Evolutionary conservation across 331 rosid species (phyloP).

Genomic region (Phaseolus coccineus): DNA sequence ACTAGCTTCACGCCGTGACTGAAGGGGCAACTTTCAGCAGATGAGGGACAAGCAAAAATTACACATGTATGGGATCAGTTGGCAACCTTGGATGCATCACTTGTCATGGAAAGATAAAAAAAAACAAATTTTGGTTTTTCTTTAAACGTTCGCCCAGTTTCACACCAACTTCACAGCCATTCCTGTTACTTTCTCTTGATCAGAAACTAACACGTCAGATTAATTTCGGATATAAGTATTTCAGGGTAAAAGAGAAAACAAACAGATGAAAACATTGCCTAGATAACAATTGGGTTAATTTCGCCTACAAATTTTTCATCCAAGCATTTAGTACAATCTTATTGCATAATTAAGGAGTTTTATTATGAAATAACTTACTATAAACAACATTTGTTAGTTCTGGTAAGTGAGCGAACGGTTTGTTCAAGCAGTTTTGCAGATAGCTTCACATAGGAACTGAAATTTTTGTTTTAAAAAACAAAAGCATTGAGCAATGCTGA

Average conservation of each 20-base stretch:
- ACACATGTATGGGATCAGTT: background rate
- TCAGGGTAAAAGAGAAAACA: background rate
- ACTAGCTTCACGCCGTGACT: conserved; percentile 34
- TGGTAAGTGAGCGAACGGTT: background rate
- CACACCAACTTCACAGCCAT: background rate
- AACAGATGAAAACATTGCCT: background rate
- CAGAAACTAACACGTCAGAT: background rate
- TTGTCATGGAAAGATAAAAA: background rate
- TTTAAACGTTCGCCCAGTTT: background rate
- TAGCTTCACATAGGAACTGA: background rate
- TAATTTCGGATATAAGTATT: background rate
- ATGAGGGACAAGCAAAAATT: conserved; percentile 6
- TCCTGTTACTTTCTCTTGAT: background rate
- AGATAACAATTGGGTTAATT: background rate
- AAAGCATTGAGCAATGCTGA: background rate
- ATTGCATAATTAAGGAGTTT: background rate
- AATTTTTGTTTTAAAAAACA: background rate
- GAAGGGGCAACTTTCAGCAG: conserved; percentile 22
- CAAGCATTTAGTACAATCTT: background rate
- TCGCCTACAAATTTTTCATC: too few relatives aligned
- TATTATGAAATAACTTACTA: background rate
- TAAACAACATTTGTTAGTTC: background rate
- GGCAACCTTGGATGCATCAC: background rate
- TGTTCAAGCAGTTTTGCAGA: background rate
- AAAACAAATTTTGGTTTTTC: background rate